Evolutionary conservation across 2,329 filamentous ascomycete species (phyloP).

Genomic region (Arthrobotrys iridis): DNA sequence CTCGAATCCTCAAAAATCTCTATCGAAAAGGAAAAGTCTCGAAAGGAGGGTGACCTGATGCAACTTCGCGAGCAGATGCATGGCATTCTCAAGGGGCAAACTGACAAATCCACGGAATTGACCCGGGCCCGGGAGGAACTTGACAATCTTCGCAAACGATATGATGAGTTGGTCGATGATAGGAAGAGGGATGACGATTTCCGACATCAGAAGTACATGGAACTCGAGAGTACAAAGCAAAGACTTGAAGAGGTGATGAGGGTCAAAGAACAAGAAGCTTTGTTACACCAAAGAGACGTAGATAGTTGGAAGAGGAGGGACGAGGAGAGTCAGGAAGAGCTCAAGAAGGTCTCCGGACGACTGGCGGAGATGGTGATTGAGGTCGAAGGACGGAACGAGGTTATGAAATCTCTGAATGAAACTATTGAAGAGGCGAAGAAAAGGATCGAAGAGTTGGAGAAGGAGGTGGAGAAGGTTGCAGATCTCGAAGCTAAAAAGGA

Average conservation of each 20-base stretch:
- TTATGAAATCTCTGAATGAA: constrained; percentile 50
- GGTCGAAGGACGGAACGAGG: constrained; percentile 33
- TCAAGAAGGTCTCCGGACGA: constrained; percentile 41
- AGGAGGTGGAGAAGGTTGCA: constrained; percentile 17
- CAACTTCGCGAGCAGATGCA: constrained; percentile 41
- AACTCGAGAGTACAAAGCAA: constrained; percentile 37
- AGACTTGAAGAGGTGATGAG: constrained; percentile 39
- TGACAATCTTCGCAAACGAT: constrained; percentile 32
- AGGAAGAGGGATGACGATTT: constrained; percentile 44
- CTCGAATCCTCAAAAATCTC: constrained; percentile 20
- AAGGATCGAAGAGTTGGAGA: constrained; percentile 30
- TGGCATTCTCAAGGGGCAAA: constrained; percentile 13
- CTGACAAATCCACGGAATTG: constrained; percentile 18
- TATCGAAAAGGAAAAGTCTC: constrained; percentile 26
- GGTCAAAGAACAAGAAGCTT: constrained; percentile 46
- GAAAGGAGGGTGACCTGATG: constrained; percentile 41
- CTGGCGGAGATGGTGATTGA: constrained; percentile 49
- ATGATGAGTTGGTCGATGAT: constrained; percentile 38
- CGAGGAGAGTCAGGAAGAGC: constrained; percentile 40
- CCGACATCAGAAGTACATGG: constrained; percentile 39
- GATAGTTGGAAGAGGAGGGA: constrained; percentile 44
- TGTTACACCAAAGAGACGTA: constrained; percentile 42
- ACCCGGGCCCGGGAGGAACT: constrained; percentile 32
- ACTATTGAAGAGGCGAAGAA: constrained; percentile 41
- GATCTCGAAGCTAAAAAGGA: constrained; percentile 20